Base-by-base conservation (phyloP, 2,329 filamentous ascomycete genomes). In the Mycosphaerella sp. region DNA sequence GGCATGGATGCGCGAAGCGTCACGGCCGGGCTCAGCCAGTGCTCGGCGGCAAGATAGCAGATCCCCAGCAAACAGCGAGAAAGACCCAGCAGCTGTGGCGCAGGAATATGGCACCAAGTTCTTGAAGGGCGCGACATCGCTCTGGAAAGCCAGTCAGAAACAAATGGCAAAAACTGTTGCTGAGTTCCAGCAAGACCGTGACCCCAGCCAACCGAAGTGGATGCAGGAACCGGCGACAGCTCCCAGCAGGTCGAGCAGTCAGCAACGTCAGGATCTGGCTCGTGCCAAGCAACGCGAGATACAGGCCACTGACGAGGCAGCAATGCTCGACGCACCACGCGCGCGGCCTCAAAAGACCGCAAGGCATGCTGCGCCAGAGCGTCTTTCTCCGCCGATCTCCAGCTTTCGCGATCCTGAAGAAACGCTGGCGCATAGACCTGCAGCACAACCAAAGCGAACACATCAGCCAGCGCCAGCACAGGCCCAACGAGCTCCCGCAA, bases 71-170 rank as follows among this genome's bases (percentile, higher is more conserved):
- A 59, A 57, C 46, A 77, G 76, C 8, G 87, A 90, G 1, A 83
- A 78, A 50, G 92, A 96, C 63, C 78, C 95, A 53, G 78, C 88
- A 12, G 89, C 92, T 66, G 80, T 86, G 42, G 92, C 92, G 2
- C 83, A 89, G 5, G 86, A 91, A 34, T 78, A 97, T 66, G 88
- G 93, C 0, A 89, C 76, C 43, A 95, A 80, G 58, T 72, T 98
- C 10, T 84, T 97, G 70, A 98, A 98, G 70, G 93, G 91, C 2
- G 93, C 93, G 1, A 95, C 95, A 62, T 92, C 89, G 0, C 74
- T 97, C 0, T 98, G 93, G 93, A 98, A 95, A 69, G 88, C 87
- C 2, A 85, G 92, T 0, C 89, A 91, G 67, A 98, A 95, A 72
- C 91, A 89, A 68, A 81, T 97, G 54, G 89, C 95, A 65, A 89